A percentile compares a stretch with the other conserved stretches of the same genome.
These are phyloP conservation scores for Rhododendron henanense DNA, from an alignment of 148 eudicot species.

Conservation along the genomic window DNA sequence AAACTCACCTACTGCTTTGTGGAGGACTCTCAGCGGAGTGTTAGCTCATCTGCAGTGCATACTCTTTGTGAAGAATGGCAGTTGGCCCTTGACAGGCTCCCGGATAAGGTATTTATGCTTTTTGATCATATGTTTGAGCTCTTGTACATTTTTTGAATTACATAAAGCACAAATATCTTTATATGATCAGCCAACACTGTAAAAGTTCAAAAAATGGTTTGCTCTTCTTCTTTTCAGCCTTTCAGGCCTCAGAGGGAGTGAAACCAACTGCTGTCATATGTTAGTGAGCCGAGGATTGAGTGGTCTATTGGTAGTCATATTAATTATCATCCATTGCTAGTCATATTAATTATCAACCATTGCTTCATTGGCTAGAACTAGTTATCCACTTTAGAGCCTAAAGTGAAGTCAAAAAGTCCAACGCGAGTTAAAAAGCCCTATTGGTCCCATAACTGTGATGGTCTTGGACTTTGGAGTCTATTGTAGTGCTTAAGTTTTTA, in stretches of 20 bases:
- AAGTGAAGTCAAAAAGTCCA: too few relatives aligned
- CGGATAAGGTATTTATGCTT: slow-evolving; percentile 53
- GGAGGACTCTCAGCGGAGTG: slow-evolving; percentile 23
- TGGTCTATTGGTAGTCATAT: too few relatives aligned
- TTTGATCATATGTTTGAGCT: not conserved
- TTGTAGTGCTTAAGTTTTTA: too few relatives aligned
- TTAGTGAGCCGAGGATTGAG: not conserved
- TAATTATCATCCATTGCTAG: too few relatives aligned
- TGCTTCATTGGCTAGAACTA: too few relatives aligned
- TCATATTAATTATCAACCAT: too few relatives aligned
- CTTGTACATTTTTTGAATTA: not conserved
- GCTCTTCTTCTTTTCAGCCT: not conserved
- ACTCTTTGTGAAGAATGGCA: slow-evolving; percentile 55
- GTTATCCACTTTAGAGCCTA: too few relatives aligned
- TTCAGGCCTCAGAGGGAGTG: not conserved
- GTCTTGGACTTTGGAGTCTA: too few relatives aligned
- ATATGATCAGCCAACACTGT: not conserved
- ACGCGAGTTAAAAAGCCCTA: too few relatives aligned
- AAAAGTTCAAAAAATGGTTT: not conserved
- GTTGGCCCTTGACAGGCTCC: slow-evolving; percentile 54
- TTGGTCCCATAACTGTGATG: too few relatives aligned
- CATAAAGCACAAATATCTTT: not conserved
- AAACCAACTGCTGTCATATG: not conserved
- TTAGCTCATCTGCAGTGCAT: slow-evolving; percentile 35
- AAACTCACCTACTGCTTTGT: slow-evolving; percentile 38